Conservation (phyloP, 371 early-diverging fungal genomes). For the Mortierella sp. region DNA sequence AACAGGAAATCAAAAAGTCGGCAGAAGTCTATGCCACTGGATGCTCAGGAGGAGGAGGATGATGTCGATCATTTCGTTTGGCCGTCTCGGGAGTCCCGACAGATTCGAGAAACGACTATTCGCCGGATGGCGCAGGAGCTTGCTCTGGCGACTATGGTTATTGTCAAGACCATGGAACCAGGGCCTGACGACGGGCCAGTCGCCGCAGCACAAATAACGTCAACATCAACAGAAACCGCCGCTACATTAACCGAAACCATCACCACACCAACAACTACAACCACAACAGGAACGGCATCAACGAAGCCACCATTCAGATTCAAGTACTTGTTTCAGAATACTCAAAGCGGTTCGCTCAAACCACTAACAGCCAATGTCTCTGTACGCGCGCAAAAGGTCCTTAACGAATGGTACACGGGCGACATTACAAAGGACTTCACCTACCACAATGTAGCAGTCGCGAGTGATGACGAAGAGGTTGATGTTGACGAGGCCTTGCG, state of each 20-base stretch:
- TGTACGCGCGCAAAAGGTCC: neutral
- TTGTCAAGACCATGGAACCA: slow-evolving; percentile 21
- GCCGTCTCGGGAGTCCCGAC: slow-evolving; percentile 28
- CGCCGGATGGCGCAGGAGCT: slow-evolving; percentile 40
- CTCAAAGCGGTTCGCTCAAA: neutral
- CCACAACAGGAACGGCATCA: neutral
- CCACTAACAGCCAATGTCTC: neutral
- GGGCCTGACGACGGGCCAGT: neutral
- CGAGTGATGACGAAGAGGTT: slow-evolving; percentile 3
- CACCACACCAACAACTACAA: neutral
- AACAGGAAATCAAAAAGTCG: neutral
- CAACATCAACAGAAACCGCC: no score
- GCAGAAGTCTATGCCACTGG: neutral
- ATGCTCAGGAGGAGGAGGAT: neutral
- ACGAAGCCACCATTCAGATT: neutral
- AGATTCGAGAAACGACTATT: slow-evolving; percentile 27
- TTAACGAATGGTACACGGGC: slow-evolving; percentile 1
- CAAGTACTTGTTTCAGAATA: neutral
- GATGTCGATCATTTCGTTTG: slow-evolving; percentile 4
- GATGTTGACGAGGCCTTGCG: slow-evolving; percentile 17
- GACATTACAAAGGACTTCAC: neutral
- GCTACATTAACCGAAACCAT: neutral
- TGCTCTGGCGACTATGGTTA: slow-evolving; percentile 7
- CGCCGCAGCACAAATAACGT: no score
- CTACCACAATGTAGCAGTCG: neutral